phyloP scores from a whole-genome alignment of 108 stramenopile genomes.

The Pelagomonas calceolata region DNA sequence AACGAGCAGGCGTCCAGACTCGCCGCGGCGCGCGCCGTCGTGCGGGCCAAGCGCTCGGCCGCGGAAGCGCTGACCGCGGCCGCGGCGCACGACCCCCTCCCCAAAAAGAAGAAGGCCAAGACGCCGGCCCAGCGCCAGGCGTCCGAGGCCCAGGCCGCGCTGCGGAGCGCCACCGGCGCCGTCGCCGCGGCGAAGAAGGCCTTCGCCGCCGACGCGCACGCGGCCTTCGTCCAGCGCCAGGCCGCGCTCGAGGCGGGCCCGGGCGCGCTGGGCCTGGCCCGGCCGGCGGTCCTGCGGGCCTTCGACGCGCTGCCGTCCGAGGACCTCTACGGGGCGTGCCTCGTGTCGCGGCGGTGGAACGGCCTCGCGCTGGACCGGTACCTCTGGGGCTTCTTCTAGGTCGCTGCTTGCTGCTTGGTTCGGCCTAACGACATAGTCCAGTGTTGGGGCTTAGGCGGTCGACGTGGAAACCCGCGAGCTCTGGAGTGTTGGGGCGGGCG shows the following conservation, averaged over 20 bases:
- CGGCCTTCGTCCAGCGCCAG: background rate
- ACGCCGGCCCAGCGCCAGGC: too few relatives aligned
- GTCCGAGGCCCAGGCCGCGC: too few relatives aligned
- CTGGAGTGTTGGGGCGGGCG: too few relatives aligned
- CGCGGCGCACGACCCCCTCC: too few relatives aligned
- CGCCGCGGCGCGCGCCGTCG: background rate
- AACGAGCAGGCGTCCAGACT: background rate
- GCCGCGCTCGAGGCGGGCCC: background rate
- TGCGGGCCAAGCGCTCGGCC: background rate
- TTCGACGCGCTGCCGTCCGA: constrained; percentile 32
- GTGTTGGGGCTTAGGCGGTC: too few relatives aligned
- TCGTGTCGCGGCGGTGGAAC: constrained; percentile 64
- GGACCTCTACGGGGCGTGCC: constrained; percentile 68
- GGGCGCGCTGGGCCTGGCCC: background rate
- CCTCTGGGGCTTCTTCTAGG: constrained; percentile 31
- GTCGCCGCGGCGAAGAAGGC: background rate
- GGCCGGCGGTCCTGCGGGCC: background rate
- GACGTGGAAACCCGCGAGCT: too few relatives aligned
- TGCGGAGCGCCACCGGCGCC: too few relatives aligned
- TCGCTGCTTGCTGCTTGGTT: too few relatives aligned
- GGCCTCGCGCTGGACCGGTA: constrained; percentile 43
- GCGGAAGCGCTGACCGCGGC: too few relatives aligned
- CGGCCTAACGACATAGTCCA: too few relatives aligned
- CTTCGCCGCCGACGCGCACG: background rate
- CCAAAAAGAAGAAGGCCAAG: too few relatives aligned